Percentiles rank a stretch among this genome's conserved stretches.
These are phyloP conservation scores for Fragaria ananassa DNA, from an alignment of 306 rosid species.

Conservation along the genomic window DNA sequence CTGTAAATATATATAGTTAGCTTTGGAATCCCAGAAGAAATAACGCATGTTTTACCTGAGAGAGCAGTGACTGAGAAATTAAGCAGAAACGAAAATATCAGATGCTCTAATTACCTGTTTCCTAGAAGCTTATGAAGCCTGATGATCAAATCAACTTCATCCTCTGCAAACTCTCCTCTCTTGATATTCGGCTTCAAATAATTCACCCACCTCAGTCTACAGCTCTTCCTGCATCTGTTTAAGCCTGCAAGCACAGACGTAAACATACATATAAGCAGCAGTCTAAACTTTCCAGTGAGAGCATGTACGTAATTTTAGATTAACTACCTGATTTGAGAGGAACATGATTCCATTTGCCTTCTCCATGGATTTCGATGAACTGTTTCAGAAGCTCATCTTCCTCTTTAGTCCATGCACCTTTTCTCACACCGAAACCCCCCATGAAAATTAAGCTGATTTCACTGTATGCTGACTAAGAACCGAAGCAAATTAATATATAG, in stretches of 20 bases:
- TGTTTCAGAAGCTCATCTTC: slow-evolving; percentile 11
- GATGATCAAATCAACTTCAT: slow-evolving; percentile 8
- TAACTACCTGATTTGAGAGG: background rate
- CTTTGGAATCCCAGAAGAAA: background rate
- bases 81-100: background rate
- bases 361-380: background rate
- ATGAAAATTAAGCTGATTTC: background rate
- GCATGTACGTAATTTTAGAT: background rate
- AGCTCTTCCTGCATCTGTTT: slow-evolving; percentile 8
- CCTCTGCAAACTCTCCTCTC: slow-evolving; percentile 7
- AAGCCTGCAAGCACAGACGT: background rate
- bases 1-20: background rate
- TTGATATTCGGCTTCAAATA: slow-evolving; percentile 14
- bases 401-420: slow-evolving; percentile 8
- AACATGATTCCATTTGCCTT: slow-evolving; percentile 6
- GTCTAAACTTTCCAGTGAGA: background rate
- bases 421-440: background rate
- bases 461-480: background rate
- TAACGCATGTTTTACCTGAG: background rate
- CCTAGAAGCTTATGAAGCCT: slow-evolving; percentile 8
- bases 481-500: background rate
- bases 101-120: slow-evolving; percentile 1
- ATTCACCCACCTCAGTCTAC: slow-evolving; percentile 15
- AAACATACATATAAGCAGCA: background rate
- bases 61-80: background rate